Percentiles rank a stretch among this genome's conserved stretches.
Evolutionary conservation across 192 early-diverging fungal genomes (phyloP).

Genomic region (Coemansia guatemalensis): DNA sequence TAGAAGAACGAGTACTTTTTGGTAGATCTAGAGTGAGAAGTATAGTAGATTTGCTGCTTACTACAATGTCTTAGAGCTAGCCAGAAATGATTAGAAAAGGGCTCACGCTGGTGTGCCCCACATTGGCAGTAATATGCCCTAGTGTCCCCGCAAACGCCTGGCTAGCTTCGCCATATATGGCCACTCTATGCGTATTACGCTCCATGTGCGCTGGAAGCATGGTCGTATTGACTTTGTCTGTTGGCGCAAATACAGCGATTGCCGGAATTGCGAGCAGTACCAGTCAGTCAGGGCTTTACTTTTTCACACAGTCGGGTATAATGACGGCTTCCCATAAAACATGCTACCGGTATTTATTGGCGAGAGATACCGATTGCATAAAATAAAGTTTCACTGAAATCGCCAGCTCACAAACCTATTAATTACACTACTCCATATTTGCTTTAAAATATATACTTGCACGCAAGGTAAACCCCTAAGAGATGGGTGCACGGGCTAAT

Average conservation of each 20-base stretch:
- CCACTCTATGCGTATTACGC: not conserved
- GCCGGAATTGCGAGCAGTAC: not conserved
- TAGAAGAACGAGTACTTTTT: not conserved
- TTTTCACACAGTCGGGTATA: too few species aligned
- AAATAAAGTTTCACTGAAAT: too few species aligned
- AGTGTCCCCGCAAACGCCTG: not conserved
- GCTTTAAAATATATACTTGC: not conserved
- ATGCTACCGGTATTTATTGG: too few species aligned
- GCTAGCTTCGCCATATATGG: not conserved
- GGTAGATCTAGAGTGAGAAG: not conserved
- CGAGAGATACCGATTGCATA: too few species aligned
- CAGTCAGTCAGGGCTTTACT: not conserved
- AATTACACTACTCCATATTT: too few species aligned
- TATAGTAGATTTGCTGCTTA: not conserved
- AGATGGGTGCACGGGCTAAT: slow-evolving; percentile 10
- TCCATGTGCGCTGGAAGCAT: not conserved
- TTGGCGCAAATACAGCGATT: not conserved
- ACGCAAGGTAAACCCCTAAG: not conserved
- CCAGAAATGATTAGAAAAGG: not conserved
- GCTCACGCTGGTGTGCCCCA: not conserved
- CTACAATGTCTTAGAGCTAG: not conserved
- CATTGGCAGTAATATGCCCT: not conserved
- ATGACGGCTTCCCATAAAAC: too few species aligned
- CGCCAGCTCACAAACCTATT: too few species aligned
- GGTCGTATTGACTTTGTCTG: not conserved